Conservation (phyloP, 176 grass and related monocot genomes). For the Microstegium vimineum region DNA sequence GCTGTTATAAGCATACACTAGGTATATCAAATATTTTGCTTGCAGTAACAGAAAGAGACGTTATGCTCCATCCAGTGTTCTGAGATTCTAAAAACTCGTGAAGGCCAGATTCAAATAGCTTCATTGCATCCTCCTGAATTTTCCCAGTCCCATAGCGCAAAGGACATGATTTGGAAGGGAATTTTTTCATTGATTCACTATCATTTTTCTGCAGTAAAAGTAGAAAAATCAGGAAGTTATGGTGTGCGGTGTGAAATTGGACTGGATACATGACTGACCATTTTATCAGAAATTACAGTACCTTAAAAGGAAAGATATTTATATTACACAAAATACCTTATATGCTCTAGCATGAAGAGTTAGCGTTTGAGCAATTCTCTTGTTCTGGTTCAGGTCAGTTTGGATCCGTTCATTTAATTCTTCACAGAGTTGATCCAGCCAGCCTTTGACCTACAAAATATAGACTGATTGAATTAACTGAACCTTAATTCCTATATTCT, state of each 20-base stretch:
- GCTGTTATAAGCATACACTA: slow-evolving; percentile 45
- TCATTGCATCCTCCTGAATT: slow-evolving; percentile 95
- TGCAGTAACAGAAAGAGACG: slow-evolving; percentile 85
- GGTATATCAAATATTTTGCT: slow-evolving; percentile 92
- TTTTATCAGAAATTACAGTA: background rate
- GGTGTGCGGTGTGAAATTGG: background rate
- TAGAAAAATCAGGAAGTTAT: background rate
- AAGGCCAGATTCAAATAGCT: slow-evolving; percentile 75
- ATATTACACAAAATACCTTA: slow-evolving; percentile 48
- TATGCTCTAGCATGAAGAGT: slow-evolving; percentile 74
- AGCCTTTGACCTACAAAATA: slow-evolving; percentile 62
- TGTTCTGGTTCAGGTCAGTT: slow-evolving; percentile 86
- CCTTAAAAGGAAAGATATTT: background rate
- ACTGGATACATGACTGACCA: background rate
- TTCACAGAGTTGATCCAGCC: slow-evolving; percentile 90
- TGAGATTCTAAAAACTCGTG: slow-evolving; percentile 79
- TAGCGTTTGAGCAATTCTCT: slow-evolving; percentile 70
- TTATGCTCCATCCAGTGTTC: slow-evolving; percentile 71
- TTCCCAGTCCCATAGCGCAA: slow-evolving; percentile 85
- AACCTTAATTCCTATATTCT: background rate
- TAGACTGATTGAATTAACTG: background rate
- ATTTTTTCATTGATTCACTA: slow-evolving; percentile 55
- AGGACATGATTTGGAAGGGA: slow-evolving; percentile 91
- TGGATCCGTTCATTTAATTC: slow-evolving; percentile 89
- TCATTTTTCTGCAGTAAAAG: slow-evolving; percentile 44